Percentiles rank a stretch among this genome's conserved stretches.
Evolutionary conservation across 2,329 filamentous ascomycete species (phyloP).

Genomic region (Hymenoscyphus albidus): DNA sequence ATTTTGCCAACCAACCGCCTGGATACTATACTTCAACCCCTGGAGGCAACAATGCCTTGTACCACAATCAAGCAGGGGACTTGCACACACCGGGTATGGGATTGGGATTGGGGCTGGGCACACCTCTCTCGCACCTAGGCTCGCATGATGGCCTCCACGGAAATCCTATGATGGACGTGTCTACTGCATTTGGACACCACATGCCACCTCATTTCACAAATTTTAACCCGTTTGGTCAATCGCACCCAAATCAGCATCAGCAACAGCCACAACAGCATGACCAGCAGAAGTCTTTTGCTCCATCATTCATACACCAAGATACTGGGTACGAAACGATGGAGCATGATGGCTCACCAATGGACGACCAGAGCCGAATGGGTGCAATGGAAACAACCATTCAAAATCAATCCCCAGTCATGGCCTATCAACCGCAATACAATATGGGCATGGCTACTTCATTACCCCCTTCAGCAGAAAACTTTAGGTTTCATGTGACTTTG

Average conservation of each 20-base stretch:
- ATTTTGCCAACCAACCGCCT: conserved; percentile 73
- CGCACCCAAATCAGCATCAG: conserved; percentile 39
- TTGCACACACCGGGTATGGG: conserved; percentile 82
- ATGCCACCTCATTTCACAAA: conserved; percentile 58
- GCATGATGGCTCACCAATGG: conserved; percentile 66
- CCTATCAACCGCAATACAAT: conserved; percentile 51
- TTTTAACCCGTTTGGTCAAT: conserved; percentile 68
- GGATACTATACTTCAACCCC: conserved; percentile 88
- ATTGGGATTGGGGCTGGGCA: conserved; percentile 52
- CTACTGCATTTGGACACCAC: conserved; percentile 53
- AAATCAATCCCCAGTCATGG: conserved; percentile 56
- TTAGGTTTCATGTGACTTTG: conserved; percentile 84
- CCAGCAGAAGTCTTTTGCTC: conserved; percentile 59
- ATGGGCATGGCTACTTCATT: conserved; percentile 45
- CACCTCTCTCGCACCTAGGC: conserved; percentile 74
- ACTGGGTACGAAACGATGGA: conserved; percentile 77
- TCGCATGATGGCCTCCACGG: conserved; percentile 62
- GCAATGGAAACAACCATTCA: conserved; percentile 60
- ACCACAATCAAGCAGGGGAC: conserved; percentile 80
- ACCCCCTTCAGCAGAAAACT: conserved; percentile 61
- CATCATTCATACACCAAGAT: conserved; percentile 78
- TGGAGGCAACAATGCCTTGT: conserved; percentile 73
- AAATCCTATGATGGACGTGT: conserved; percentile 59
- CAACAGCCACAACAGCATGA: conserved; percentile 40
- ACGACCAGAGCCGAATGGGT: conserved; percentile 51